Percentiles rank a stretch among this genome's conserved stretches.
Conservation (phyloP, 305 asterid genomes). For the Fraxinus sp. region DNA sequence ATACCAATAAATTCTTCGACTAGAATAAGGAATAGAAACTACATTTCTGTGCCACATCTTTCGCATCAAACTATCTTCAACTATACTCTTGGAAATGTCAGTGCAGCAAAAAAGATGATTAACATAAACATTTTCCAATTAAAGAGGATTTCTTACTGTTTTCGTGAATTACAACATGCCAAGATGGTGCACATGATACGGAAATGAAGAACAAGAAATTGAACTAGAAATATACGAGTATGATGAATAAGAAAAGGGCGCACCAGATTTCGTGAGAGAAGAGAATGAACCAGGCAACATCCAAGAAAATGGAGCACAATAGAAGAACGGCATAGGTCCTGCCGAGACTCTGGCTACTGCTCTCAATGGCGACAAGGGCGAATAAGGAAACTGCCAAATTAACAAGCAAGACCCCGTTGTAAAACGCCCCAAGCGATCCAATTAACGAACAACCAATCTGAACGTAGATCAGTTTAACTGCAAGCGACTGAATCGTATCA, state of each 20-base stretch:
- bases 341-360: slow-evolving; percentile 94
- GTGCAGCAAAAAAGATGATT: neutral
- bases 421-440: slow-evolving; percentile 90
- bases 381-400: slow-evolving; percentile 72
- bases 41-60: neutral
- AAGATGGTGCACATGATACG: neutral
- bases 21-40: neutral
- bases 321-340: slow-evolving; percentile 87
- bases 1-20: neutral
- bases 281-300: slow-evolving; percentile 71
- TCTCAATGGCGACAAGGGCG: slow-evolving; percentile 92
- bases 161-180: neutral
- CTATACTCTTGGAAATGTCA: neutral
- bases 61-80: neutral
- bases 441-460: slow-evolving; percentile 86
- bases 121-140: neutral
- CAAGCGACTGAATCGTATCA: slow-evolving; percentile 78
- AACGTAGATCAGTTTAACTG: slow-evolving; percentile 72
- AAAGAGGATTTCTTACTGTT: neutral
- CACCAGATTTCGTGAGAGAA: slow-evolving; percentile 67
- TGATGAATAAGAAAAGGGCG: neutral
- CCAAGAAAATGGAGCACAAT: slow-evolving; percentile 67
- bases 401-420: slow-evolving; percentile 71
- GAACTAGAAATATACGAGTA: neutral
- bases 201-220: neutral